Percentiles rank a stretch among this genome's conserved stretches.
These are phyloP conservation scores for Guyanaporus albipodus DNA, from an alignment of 768 basidiomycete genomes.

Conservation along the genomic window DNA sequence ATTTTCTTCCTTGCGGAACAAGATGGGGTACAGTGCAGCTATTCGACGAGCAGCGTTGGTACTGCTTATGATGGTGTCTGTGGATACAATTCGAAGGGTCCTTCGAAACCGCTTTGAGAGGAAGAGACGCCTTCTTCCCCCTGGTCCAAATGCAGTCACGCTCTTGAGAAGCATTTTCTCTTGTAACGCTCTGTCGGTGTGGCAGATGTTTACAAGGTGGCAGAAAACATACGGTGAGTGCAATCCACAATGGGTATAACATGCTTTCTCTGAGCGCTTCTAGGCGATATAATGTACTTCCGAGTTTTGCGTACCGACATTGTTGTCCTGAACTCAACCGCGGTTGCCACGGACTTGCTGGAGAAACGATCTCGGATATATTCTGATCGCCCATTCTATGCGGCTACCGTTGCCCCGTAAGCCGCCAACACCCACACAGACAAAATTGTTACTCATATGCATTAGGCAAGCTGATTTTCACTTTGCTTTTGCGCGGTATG, in stretches of 20 bases:
- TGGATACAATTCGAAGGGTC: background rate
- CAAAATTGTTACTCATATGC: too few species aligned
- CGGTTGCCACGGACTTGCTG: background rate
- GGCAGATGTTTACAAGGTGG: background rate
- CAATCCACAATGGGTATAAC: background rate
- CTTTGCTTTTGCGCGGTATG: background rate
- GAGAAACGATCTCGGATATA: background rate
- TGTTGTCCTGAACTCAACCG: background rate
- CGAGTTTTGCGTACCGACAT: background rate
- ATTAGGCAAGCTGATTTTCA: too few species aligned
- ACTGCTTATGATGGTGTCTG: too few species aligned
- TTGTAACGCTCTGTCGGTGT: background rate
- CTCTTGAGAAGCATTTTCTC: background rate
- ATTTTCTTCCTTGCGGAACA: too few species aligned
- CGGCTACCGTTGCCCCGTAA: background rate
- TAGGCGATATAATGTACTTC: background rate
- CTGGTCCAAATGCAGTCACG: background rate
- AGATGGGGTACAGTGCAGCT: too few species aligned
- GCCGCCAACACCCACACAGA: too few species aligned
- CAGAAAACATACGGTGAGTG: background rate
- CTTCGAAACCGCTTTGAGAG: slow-evolving; percentile 37
- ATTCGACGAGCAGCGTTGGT: too few species aligned
- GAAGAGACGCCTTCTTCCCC: slow-evolving; percentile 45
- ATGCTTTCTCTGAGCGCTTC: background rate
- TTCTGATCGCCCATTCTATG: background rate